These are phyloP conservation scores for Lactarius evosmus DNA, from an alignment of 768 basidiomycete species.

Conservation along the genomic window DNA sequence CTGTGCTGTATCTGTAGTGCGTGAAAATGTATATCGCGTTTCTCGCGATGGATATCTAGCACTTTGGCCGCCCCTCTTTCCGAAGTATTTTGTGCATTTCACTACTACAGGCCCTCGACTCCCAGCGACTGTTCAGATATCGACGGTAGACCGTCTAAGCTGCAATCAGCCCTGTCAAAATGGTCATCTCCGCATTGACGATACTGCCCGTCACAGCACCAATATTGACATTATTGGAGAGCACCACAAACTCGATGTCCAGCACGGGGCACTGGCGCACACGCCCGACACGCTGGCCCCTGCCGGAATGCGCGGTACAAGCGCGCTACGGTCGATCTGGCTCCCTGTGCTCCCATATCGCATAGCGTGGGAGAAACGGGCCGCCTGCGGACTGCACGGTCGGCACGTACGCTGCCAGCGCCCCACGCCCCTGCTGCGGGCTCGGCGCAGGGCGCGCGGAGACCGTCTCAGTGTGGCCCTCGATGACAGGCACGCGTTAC, in stretches of 20 bases:
- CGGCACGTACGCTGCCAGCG: constrained; percentile 67
- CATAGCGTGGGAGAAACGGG: constrained; percentile 80
- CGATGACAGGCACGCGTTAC: constrained; percentile 93
- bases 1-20: constrained; percentile 16
- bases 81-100: too few relatives aligned
- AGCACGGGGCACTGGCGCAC: constrained; percentile 90
- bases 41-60: neutral
- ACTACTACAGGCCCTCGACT: too few relatives aligned
- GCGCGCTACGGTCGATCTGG: constrained; percentile 87
- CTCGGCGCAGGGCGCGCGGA: constrained; percentile 87
- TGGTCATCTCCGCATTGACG: constrained; percentile 96
- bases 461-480: constrained; percentile 90
- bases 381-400: constrained; percentile 72
- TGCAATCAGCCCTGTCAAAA: constrained; percentile 58
- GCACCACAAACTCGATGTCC: constrained; percentile 92
- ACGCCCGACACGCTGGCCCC: constrained; percentile 85
- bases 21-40: neutral
- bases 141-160: too few relatives aligned
- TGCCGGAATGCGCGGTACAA: constrained; percentile 87
- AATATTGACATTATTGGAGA: constrained; percentile 91
- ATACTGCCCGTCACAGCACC: constrained; percentile 96
- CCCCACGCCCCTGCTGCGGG: constrained; percentile 83
- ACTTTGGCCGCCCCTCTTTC: too few relatives aligned
- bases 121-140: too few relatives aligned
- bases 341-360: constrained; percentile 90